A percentile compares a stretch with the other conserved stretches of the same genome.
phyloP scores from a whole-genome alignment of 768 basidiomycete species.

The Tulasnella sp. region DNA sequence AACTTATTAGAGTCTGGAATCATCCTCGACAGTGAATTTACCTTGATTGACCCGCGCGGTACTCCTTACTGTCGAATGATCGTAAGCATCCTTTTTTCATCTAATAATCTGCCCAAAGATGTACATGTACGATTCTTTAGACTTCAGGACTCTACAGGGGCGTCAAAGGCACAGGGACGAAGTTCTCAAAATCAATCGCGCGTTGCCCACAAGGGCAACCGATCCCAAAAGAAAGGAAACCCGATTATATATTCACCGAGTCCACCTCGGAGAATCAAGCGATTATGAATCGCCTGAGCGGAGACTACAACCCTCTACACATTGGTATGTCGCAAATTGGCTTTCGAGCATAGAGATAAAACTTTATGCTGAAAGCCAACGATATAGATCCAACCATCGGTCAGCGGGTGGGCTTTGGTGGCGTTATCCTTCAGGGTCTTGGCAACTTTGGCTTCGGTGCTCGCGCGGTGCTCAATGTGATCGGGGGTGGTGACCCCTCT shows the following conservation, averaged over 20 bases:
- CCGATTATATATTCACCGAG: constrained; percentile 53
- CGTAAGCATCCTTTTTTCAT: constrained; percentile 28
- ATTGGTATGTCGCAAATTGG: constrained; percentile 38
- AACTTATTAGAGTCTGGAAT: constrained; percentile 55
- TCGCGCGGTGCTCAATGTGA: constrained; percentile 54
- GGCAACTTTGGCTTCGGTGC: constrained; percentile 76
- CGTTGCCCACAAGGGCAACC: constrained; percentile 50
- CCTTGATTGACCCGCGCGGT: constrained; percentile 53
- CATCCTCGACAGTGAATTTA: constrained; percentile 52
- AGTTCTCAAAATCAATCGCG: constrained; percentile 52
- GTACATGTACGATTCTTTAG: constrained; percentile 27
- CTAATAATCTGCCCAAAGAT: neutral
- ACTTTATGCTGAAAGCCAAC: too few relatives aligned
- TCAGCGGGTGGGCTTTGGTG: constrained; percentile 68
- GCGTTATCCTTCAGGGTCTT: constrained; percentile 76
- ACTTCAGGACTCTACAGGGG: constrained; percentile 61
- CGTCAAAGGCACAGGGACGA: constrained; percentile 47
- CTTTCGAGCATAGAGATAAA: too few relatives aligned
- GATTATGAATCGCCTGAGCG: constrained; percentile 60
- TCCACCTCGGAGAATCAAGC: constrained; percentile 55
- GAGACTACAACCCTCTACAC: constrained; percentile 72
- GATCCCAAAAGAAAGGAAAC: constrained; percentile 47
- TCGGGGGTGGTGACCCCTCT: constrained; percentile 49
- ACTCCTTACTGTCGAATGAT: constrained; percentile 52
- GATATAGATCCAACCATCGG: constrained; percentile 65